Percentiles rank a stretch among this genome's conserved stretches.
Evolutionary conservation across 768 basidiomycete species (phyloP).

Genomic region (Naganishia vaughanmartiniae): DNA sequence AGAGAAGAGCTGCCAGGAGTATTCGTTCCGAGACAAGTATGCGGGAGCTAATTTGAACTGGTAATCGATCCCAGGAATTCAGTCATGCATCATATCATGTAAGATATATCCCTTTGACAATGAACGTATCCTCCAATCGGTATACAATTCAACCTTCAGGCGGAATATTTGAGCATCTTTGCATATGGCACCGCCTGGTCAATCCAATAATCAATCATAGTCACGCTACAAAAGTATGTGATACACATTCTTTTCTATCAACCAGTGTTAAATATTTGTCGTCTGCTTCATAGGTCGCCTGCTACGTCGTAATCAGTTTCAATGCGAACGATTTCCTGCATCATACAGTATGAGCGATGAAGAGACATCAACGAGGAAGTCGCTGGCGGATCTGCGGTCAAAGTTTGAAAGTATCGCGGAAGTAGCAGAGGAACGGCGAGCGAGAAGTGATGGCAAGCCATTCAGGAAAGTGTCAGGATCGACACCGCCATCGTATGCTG

Average conservation of each 20-base stretch:
- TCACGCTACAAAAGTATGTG: neutral
- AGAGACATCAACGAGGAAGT: neutral
- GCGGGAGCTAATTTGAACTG: neutral
- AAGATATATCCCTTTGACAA: no score
- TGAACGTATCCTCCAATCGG: no score
- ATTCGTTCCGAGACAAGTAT: constrained; percentile 2
- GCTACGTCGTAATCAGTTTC: neutral
- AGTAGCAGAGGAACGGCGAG: neutral
- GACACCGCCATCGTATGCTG: neutral
- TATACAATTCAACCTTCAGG: no score
- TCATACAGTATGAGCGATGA: constrained; percentile 1
- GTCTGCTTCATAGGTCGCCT: neutral
- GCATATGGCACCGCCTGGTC: no score
- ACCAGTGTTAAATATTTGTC: neutral
- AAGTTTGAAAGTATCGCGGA: constrained; percentile 9
- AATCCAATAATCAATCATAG: no score
- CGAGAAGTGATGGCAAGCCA: neutral
- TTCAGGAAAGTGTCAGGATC: neutral
- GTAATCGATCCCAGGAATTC: no score
- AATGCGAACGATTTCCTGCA: neutral
- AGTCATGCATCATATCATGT: no score
- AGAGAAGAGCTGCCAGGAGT: no score
- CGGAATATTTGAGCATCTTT: no score
- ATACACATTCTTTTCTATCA: neutral
- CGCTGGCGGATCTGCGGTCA: constrained; percentile 10